Evolutionary conservation across 352 stramenopile genomes (phyloP), one percentile per base, ranked within the genome.

Genomic region (Phytophthora pinifolia): DNA sequence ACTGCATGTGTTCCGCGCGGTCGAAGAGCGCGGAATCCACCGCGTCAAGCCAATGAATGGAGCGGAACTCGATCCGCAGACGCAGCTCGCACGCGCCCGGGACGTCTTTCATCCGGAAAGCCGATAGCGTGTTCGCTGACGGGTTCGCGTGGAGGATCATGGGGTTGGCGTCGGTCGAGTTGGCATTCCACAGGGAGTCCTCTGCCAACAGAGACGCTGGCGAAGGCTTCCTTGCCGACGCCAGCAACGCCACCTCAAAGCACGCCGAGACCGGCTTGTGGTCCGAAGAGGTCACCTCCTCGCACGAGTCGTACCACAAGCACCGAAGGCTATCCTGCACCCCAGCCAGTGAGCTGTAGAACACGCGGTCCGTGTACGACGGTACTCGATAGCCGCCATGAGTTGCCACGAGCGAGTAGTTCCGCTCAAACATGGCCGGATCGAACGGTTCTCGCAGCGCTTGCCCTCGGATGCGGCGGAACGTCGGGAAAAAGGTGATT

Each of bases 341-440:
- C 8, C 81, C 82, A 1, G 77, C 67, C 3, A 96, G 68, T 14
- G 87, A 92, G 37, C 81, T 73, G 29, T 89, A 79, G n/a, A 97
- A 63, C 14, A 97, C 76, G 32, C 89, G 81, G 47, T 97, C 89
- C 7, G 89, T 97, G 70, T 95, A 97, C 1, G 86, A 96, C 6
- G 89, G 89, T 13, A 94, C 79, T 30, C 88, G 83, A 22, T 79
- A 74, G 14, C 80, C 80, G 1, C 76, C 74, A n/a, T 83, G 72
- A 14, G 46, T 72, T 3, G 76, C 78, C 25, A 72, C 48, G 20
- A 90, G 67, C 7, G 84, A 90, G 53, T 86, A 94, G 37, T 92
- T 89, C 10, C 56, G 47, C 33, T 62, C 46, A 17, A 91, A 72
- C 17, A 62, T 65, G 13, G 66, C 41, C 2, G 46, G 10, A 17